A percentile compares a stretch with the other conserved stretches of the same genome.
Conservation (phyloP, 202 grass and related monocot species). For the Musa balbisiana region DNA sequence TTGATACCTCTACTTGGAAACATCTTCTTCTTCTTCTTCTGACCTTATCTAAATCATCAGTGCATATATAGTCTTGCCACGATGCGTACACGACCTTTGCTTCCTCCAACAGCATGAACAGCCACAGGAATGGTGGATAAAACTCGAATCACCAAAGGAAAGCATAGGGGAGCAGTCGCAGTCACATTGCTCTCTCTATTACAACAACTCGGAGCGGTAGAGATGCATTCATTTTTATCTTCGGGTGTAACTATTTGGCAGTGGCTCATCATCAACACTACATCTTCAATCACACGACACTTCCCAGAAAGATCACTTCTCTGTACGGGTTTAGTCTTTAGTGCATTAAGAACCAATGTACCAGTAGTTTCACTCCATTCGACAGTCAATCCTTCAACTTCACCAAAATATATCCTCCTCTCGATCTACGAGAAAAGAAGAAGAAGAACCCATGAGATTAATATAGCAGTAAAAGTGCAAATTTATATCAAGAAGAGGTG, state of each 20-base stretch:
- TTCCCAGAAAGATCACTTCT: conserved; percentile 41
- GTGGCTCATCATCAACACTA: conserved; percentile 55
- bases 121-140: conserved; percentile 62
- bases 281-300: conserved; percentile 60
- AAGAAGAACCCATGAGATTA: conserved; percentile 7
- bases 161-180: conserved; percentile 26
- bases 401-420: conserved; percentile 84
- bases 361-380: conserved; percentile 77
- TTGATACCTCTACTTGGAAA: no score
- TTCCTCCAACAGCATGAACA: conserved; percentile 63
- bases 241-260: conserved; percentile 34
- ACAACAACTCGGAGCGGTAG: neutral
- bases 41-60: no score
- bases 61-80: conserved; percentile 47
- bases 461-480: neutral
- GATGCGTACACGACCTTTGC: conserved; percentile 50
- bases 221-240: conserved; percentile 32
- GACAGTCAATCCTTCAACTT: conserved; percentile 54
- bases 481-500: conserved; percentile 9
- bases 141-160: conserved; percentile 61
- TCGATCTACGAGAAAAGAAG: conserved; percentile 50
- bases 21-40: no score
- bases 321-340: conserved; percentile 37
- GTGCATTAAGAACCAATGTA: conserved; percentile 68
- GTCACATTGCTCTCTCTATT: conserved; percentile 20